These are phyloP conservation scores for Hamamelis virginiana DNA, from an alignment of 164 flowering plant genomes.

Conservation along the genomic window DNA sequence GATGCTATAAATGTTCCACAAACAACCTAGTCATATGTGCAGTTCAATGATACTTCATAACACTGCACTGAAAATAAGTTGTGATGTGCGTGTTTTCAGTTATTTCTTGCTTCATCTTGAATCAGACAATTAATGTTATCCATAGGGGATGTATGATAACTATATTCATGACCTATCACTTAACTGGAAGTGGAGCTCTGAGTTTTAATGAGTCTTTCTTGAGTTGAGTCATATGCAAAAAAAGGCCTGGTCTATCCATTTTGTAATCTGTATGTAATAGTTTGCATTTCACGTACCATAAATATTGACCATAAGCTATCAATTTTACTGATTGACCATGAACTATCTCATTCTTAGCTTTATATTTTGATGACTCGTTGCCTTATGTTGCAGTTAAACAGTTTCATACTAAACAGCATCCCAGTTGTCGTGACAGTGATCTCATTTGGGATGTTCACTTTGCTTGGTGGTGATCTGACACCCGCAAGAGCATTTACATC, in stretches of 20 bases:
- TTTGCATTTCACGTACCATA: not conserved
- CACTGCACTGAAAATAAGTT: too few species aligned
- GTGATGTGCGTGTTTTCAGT: too few species aligned
- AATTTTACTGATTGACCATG: not conserved
- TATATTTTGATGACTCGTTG: not conserved
- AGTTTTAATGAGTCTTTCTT: too few species aligned
- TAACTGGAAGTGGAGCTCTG: too few species aligned
- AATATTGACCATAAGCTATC: not conserved
- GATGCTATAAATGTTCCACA: not conserved
- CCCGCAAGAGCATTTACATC: slow-evolving; percentile 81
- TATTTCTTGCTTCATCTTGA: too few species aligned
- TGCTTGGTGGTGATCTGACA: slow-evolving; percentile 75
- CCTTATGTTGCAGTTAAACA: slow-evolving; percentile 51
- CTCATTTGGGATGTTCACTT: slow-evolving; percentile 68
- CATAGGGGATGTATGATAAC: too few species aligned
- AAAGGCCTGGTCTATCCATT: not conserved
- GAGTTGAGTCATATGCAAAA: not conserved
- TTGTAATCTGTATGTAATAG: not conserved
- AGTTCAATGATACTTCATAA: not conserved
- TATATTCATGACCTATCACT: too few species aligned
- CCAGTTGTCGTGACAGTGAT: slow-evolving; percentile 74
- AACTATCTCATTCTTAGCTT: not conserved
- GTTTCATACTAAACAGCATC: slow-evolving; percentile 62
- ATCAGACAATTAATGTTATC: too few species aligned
- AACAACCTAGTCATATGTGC: not conserved